Percentiles rank a stretch among this genome's conserved stretches.
phyloP scores from a whole-genome alignment of 2,329 filamentous ascomycete species.

The Ilyonectria destructans region DNA sequence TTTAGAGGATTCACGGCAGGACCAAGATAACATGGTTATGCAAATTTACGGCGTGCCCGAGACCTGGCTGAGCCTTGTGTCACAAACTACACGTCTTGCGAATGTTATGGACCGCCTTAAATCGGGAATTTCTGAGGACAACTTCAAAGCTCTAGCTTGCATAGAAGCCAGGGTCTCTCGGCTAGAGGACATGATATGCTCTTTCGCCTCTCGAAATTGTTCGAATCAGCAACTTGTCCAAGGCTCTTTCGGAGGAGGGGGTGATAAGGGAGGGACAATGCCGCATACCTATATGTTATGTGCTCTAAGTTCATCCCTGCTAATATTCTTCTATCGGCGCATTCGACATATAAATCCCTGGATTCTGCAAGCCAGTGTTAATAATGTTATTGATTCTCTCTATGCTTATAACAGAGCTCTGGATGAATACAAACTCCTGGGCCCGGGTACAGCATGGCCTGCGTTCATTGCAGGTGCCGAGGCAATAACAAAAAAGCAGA shows the following conservation, averaged over 20 bases:
- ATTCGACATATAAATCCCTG: constrained; percentile 44
- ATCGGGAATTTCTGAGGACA: constrained; percentile 12
- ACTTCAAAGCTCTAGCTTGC: constrained; percentile 35
- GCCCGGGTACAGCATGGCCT: constrained; percentile 43
- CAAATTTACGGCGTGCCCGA: constrained; percentile 45
- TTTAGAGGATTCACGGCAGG: constrained; percentile 34
- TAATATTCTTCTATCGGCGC: constrained; percentile 43
- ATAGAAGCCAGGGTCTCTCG: constrained; percentile 38
- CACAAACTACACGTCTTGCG: constrained; percentile 41
- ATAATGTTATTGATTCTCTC: constrained; percentile 37
- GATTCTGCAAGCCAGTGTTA: constrained; percentile 40
- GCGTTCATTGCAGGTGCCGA: constrained; percentile 42
- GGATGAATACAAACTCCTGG: constrained; percentile 36
- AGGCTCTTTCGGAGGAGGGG: too few species aligned
- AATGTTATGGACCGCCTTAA: constrained; percentile 40
- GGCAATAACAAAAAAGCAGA: constrained; percentile 35
- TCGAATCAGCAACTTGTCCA: too few species aligned
- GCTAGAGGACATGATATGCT: constrained; percentile 42
- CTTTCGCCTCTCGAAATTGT: constrained; percentile 26
- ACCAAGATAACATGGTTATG: constrained; percentile 46
- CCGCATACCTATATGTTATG: constrained; percentile 45
- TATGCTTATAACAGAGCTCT: constrained; percentile 42
- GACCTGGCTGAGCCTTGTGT: constrained; percentile 44
- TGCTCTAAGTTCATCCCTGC: constrained; percentile 37
- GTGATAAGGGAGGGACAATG: not conserved